Percentiles rank a stretch among this genome's conserved stretches.
phyloP scores from a whole-genome alignment of 2,329 filamentous ascomycete genomes.

The Cadophora gregata region DNA sequence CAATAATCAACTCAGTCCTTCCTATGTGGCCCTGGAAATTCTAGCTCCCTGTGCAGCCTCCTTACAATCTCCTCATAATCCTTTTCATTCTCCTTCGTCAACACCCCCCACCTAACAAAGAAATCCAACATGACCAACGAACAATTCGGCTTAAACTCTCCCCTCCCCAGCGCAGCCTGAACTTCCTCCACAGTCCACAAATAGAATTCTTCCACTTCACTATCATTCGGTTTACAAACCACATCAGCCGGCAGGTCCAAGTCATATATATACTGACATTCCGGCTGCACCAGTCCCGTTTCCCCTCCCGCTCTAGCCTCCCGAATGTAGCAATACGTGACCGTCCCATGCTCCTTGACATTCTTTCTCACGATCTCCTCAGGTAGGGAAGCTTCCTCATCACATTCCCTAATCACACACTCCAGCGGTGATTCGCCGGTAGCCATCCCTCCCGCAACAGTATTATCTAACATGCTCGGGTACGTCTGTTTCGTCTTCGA shows the following conservation, averaged over 20 bases:
- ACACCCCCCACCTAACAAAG: conserved; percentile 81
- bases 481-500: conserved; percentile 84
- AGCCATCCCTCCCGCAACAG: conserved; percentile 83
- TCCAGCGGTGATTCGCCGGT: conserved; percentile 82
- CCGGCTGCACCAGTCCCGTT: conserved; percentile 82
- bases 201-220: conserved; percentile 86
- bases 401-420: conserved; percentile 82
- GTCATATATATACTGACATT: conserved; percentile 92
- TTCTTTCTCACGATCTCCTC: conserved; percentile 68
- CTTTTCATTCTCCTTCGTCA: conserved; percentile 80
- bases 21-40: conserved; percentile 74
- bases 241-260: conserved; percentile 74
- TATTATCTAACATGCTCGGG: conserved; percentile 91
- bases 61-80: conserved; percentile 77
- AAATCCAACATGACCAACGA: conserved; percentile 86
- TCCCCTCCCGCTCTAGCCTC: conserved; percentile 80
- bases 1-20: background rate
- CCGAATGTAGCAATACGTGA: conserved; percentile 86
- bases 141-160: conserved; percentile 93
- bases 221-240: conserved; percentile 78
- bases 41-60: conserved; percentile 78
- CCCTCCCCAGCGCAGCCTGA: conserved; percentile 68
- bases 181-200: conserved; percentile 81
- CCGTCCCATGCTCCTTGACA: conserved; percentile 66
- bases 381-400: conserved; percentile 85